Evolutionary conservation across 305 asterid species (phyloP), one percentile per base, ranked within the genome.

Genomic region (Fraxinus angustifolia): DNA sequence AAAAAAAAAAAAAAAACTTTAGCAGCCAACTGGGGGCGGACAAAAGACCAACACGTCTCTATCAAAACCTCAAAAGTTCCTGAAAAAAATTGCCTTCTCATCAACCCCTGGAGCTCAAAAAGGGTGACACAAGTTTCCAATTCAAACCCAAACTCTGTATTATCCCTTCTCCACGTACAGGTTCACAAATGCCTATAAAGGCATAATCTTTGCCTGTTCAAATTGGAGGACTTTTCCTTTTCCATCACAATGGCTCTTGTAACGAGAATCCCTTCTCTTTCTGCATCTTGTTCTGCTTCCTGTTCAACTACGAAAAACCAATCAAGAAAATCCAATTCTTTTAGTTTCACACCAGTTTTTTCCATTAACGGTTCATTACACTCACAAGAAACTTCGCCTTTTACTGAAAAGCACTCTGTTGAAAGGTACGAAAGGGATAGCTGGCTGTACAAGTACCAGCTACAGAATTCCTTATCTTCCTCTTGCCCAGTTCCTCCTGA

Each of bases 341-440:
- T 81, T 14, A 0, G 14, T 36, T 56, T 60, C 34, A 88, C 73
- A 8, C 88, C 84, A 33, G 70, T 81, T 73, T 80, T 77, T 14
- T 82, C 86, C 14, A 12, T 92, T 74, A 84, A 82, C 8, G 90
- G 91, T 72, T 75, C 88, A 31, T 87, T 92, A 21, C 76, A 80
- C 70, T 86, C 91, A 26, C 86, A 45, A 73, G 84, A 85, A 36
- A 17, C 87, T 3, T 93, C 98, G 28, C 99, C 98, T 62, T 95
- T 95, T 88, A 95, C 96, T 1, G 99, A 95, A 79, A 93, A 89
- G 83, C 97, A 91, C 81, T 92, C 98, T 0, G 40, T 80, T 3
- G 93, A 88, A 85, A 90, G 97, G 87, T 95, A 92, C 88, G 76
- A 89, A 35, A 85, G 98, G 83, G 99, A 95, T 79, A 86, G 86